Conservation (phyloP, 2,329 filamentous ascomycete species). For the Calonectria crousiana region DNA sequence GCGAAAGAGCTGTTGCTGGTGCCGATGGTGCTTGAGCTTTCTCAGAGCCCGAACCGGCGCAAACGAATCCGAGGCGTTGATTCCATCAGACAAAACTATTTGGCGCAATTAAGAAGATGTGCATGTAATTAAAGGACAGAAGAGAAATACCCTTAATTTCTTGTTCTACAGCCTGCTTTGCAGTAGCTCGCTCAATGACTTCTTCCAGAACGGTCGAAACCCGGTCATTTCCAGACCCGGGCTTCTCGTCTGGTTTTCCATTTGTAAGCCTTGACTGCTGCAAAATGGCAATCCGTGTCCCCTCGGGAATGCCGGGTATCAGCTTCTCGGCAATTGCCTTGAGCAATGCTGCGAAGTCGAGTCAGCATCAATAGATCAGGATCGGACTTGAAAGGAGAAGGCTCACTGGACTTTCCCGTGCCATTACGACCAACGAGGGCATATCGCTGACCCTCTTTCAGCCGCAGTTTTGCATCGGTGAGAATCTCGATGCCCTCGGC, state of each 20-base stretch:
- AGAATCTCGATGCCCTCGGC: slow-evolving; percentile 74
- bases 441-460: slow-evolving; percentile 81
- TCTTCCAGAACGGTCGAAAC: slow-evolving; percentile 70
- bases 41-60: slow-evolving; percentile 72
- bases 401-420: slow-evolving; percentile 81
- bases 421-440: slow-evolving; percentile 85
- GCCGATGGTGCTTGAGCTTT: slow-evolving; percentile 70
- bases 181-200: slow-evolving; percentile 72
- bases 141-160: slow-evolving; percentile 68
- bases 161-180: slow-evolving; percentile 67
- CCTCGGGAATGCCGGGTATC: slow-evolving; percentile 79
- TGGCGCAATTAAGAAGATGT: slow-evolving; percentile 32
- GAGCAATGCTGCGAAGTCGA: slow-evolving; percentile 69
- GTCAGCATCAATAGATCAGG: background rate
- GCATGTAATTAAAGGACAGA: background rate
- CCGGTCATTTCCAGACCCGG: slow-evolving; percentile 13
- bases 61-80: slow-evolving; percentile 68
- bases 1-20: slow-evolving; percentile 74
- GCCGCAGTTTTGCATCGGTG: slow-evolving; percentile 74
- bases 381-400: background rate
- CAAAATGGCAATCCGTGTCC: slow-evolving; percentile 74
- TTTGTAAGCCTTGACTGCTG: slow-evolving; percentile 70
- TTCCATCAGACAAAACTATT: slow-evolving; percentile 67
- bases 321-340: slow-evolving; percentile 82
- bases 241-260: slow-evolving; percentile 47